Percentiles rank a stretch among this genome's conserved stretches.
These are phyloP conservation scores for Escovopsis sp. DNA, from an alignment of 2,329 filamentous ascomycete genomes.

Conservation along the genomic window DNA sequence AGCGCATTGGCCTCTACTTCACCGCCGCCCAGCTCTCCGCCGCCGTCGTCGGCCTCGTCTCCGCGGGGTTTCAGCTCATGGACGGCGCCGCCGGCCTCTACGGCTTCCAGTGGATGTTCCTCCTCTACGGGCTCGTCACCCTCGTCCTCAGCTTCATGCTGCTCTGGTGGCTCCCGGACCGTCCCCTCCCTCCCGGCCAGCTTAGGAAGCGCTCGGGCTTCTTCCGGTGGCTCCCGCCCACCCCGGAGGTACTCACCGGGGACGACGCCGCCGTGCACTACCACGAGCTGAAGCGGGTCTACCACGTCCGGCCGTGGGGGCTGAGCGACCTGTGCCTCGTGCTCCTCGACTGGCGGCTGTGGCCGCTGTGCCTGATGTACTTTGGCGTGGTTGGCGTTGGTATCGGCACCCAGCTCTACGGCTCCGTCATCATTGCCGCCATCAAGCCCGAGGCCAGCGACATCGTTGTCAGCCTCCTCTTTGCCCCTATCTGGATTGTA, in stretches of 20 bases:
- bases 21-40: conserved; percentile 81
- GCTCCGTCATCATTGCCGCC: conserved; percentile 67
- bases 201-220: conserved; percentile 32
- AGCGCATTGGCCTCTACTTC: conserved; percentile 80
- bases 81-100: conserved; percentile 61
- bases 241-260: conserved; percentile 56
- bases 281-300: conserved; percentile 64
- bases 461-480: conserved; percentile 65
- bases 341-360: conserved; percentile 73
- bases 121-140: conserved; percentile 67
- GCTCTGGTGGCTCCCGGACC: conserved; percentile 83
- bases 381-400: conserved; percentile 89
- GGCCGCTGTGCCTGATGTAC: conserved; percentile 81
- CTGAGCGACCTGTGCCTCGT: conserved; percentile 54
- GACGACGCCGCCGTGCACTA: conserved; percentile 74
- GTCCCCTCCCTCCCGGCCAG: conserved; percentile 61
- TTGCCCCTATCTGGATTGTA: conserved; percentile 85
- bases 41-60: conserved; percentile 76
- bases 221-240: conserved; percentile 50
- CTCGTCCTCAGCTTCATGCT: conserved; percentile 56
- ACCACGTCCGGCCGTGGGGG: conserved; percentile 60
- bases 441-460: conserved; percentile 61
- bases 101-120: conserved; percentile 86
- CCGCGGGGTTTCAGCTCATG: conserved; percentile 84
- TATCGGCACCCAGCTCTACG: conserved; percentile 79